Percentiles rank a stretch among this genome's conserved stretches.
phyloP scores from a whole-genome alignment of 441 rosid genomes.

The Jatropha podagrica region DNA sequence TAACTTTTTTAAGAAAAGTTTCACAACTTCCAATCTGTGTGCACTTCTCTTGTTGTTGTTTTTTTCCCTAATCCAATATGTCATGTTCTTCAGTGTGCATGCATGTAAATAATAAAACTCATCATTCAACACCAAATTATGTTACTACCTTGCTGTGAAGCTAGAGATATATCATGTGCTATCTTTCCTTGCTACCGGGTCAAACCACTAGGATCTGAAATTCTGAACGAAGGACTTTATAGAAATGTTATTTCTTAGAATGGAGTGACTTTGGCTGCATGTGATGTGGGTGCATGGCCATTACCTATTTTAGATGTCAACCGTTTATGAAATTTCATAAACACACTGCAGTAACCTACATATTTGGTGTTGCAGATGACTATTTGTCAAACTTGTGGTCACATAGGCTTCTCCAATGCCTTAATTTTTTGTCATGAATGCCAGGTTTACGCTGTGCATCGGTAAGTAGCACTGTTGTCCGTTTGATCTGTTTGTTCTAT shows the following conservation, averaged over 20 bases:
- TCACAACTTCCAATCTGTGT: neutral
- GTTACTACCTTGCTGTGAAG: too few species aligned
- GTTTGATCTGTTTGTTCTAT: neutral
- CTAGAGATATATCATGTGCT: too few species aligned
- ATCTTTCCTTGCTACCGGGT: too few species aligned
- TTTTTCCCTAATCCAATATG: neutral
- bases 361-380: constrained; percentile 35
- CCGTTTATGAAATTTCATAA: neutral
- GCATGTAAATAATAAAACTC: too few species aligned
- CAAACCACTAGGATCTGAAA: too few species aligned
- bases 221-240: too few species aligned
- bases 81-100: too few species aligned
- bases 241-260: neutral
- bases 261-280: neutral
- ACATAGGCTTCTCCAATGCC: constrained; percentile 44
- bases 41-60: neutral
- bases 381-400: constrained; percentile 59
- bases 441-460: constrained; percentile 43
- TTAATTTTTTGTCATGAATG: constrained; percentile 48
- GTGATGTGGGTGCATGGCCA: neutral
- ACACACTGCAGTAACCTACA: neutral
- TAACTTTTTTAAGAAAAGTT: neutral
- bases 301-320: neutral
- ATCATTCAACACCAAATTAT: too few species aligned
- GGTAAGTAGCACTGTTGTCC: constrained; percentile 35